Percentiles rank a stretch among this genome's conserved stretches.
Conservation (phyloP, 208 protist species). For the Wallacemonas sp. region DNA sequence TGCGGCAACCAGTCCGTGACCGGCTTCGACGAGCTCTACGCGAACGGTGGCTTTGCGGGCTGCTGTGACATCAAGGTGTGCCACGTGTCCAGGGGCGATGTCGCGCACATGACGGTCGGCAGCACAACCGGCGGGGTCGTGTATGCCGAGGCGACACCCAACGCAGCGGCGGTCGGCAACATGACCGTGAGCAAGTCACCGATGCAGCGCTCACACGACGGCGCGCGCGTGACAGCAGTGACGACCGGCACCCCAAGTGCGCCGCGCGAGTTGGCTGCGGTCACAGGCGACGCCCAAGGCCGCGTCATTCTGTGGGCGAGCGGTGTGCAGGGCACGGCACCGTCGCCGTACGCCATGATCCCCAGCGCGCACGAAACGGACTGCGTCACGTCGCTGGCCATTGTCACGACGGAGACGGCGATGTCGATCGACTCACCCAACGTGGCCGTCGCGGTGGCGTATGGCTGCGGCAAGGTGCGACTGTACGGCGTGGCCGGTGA, state of each 20-base stretch:
- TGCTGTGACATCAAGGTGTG: conserved; percentile 8
- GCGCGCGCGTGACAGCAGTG: conserved; percentile 38
- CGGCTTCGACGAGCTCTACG: conserved; percentile 12
- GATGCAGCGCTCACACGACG: conserved; percentile 31
- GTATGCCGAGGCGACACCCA: conserved; percentile 17
- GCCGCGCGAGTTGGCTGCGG: conserved; percentile 10
- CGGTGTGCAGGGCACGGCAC: conserved; percentile 14
- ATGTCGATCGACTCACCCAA: background rate
- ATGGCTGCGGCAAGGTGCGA: conserved; percentile 50
- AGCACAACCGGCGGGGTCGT: conserved; percentile 30
- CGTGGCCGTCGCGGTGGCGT: conserved; percentile 41
- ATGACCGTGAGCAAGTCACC: conserved; percentile 18
- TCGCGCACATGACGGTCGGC: conserved; percentile 21
- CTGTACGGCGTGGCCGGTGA: conserved; percentile 39
- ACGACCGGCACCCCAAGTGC: conserved; percentile 24
- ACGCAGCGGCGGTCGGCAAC: background rate
- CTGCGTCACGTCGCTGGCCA: conserved; percentile 45
- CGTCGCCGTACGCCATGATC: conserved; percentile 14
- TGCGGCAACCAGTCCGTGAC: background rate
- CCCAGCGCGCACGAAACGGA: conserved; percentile 29
- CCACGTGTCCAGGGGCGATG: background rate
- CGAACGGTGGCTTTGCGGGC: background rate
- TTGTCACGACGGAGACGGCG: conserved; percentile 17
- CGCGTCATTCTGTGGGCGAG: conserved; percentile 46
- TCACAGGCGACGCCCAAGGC: conserved; percentile 44